Percentiles rank a stretch among this genome's conserved stretches.
Evolutionary conservation across 2,329 filamentous ascomycete species (phyloP).

Genomic region (Fusarium circinatum): DNA sequence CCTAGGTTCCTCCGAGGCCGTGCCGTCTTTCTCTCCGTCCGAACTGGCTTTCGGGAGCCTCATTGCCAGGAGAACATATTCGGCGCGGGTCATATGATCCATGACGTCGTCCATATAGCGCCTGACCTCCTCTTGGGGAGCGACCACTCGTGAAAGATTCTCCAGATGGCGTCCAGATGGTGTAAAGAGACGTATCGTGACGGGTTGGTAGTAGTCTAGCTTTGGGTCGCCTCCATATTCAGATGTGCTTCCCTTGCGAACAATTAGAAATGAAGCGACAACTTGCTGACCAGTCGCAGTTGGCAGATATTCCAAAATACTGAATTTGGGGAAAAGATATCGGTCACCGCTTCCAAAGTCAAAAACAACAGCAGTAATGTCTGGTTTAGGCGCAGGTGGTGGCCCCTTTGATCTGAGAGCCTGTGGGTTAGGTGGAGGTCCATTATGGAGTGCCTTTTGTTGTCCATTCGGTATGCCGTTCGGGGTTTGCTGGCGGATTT

Average conservation of each 20-base stretch:
- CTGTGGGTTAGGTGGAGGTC: constrained; percentile 56
- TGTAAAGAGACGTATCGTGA: constrained; percentile 70
- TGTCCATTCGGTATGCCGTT: constrained; percentile 50
- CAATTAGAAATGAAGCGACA: constrained; percentile 80
- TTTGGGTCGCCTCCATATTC: constrained; percentile 71
- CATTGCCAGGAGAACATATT: constrained; percentile 75
- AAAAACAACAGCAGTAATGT: constrained; percentile 74
- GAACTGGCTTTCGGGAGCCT: constrained; percentile 62
- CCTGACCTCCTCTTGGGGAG: constrained; percentile 69
- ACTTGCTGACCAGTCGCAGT: constrained; percentile 65
- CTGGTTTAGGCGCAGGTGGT: constrained; percentile 63
- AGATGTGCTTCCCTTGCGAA: constrained; percentile 75
- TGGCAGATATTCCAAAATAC: constrained; percentile 74
- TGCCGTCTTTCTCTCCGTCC: constrained; percentile 47
- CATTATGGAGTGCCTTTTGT: constrained; percentile 27
- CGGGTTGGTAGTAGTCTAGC: constrained; percentile 80
- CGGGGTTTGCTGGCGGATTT: constrained; percentile 39
- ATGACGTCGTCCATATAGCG: constrained; percentile 77
- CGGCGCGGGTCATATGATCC: constrained; percentile 74
- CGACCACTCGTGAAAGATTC: constrained; percentile 69
- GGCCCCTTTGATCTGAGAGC: constrained; percentile 70
- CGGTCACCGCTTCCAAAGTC: constrained; percentile 80
- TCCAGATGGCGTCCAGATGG: constrained; percentile 67
- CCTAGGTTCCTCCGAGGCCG: constrained; percentile 45
- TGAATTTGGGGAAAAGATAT: constrained; percentile 82